phyloP scores from a whole-genome alignment of 176 grass and related monocot genomes.

The Calamus simplicifolius region DNA sequence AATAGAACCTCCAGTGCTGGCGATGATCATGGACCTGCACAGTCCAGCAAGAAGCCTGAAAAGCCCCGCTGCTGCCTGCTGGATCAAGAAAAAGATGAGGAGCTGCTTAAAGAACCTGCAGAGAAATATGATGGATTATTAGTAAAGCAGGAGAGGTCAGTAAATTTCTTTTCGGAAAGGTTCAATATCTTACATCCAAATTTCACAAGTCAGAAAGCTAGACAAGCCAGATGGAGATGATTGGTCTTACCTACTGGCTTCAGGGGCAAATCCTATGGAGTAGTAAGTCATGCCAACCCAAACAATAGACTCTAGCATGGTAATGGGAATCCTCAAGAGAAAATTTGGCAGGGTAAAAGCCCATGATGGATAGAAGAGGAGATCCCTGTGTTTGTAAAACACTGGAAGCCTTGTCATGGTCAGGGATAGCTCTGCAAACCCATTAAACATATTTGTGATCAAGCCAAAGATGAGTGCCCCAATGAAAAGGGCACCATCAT shows the following conservation, averaged over 20 bases:
- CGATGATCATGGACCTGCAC: conserved; percentile 87
- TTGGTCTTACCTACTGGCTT: conserved; percentile 59
- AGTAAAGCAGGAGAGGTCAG: too few relatives aligned
- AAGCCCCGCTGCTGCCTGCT: conserved; percentile 82
- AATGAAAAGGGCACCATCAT: conserved; percentile 72
- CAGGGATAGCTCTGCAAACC: conserved; percentile 86
- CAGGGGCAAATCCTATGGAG: conserved; percentile 77
- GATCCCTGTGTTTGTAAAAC: conserved; percentile 94
- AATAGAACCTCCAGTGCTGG: conserved; percentile 76
- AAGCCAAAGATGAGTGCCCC: conserved; percentile 74
- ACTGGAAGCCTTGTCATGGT: conserved; percentile 77
- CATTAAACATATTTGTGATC: conserved; percentile 95
- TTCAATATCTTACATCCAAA: background rate
- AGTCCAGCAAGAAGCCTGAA: conserved; percentile 80
- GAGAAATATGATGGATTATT: background rate
- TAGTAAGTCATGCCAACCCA: conserved; percentile 91
- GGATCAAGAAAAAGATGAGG: conserved; percentile 74
- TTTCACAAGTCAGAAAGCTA: background rate
- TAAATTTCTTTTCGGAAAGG: too few relatives aligned
- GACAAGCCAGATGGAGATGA: background rate
- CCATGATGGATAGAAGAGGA: conserved; percentile 97
- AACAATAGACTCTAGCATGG: conserved; percentile 66
- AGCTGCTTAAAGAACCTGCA: conserved; percentile 97
- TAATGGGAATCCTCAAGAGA: conserved; percentile 73
- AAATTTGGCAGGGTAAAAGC: conserved; percentile 72